These are phyloP conservation scores for Tylopilus sp. DNA, from an alignment of 768 basidiomycete species.

Conservation along the genomic window DNA sequence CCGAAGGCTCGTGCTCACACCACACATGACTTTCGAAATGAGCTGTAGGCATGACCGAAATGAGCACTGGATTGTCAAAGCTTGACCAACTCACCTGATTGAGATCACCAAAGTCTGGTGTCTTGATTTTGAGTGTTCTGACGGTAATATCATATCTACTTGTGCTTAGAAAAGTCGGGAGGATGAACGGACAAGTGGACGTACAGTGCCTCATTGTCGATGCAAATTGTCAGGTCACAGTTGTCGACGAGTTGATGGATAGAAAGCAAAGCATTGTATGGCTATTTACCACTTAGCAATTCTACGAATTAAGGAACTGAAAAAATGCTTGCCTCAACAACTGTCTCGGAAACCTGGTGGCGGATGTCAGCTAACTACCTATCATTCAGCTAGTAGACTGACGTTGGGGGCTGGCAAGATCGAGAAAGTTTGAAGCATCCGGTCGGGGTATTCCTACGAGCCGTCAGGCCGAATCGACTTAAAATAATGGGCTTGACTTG, in stretches of 20 bases:
- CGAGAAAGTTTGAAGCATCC: conserved; percentile 51
- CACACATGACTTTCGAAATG: conserved; percentile 90
- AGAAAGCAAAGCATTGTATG: conserved; percentile 83
- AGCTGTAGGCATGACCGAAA: conserved; percentile 38
- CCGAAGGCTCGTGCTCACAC: conserved; percentile 86
- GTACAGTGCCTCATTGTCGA: conserved; percentile 85
- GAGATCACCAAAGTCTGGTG: conserved; percentile 61
- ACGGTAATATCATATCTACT: conserved; percentile 69
- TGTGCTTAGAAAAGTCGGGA: background rate
- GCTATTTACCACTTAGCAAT: conserved; percentile 36
- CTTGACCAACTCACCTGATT: conserved; percentile 50
- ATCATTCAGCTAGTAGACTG: conserved; percentile 7
- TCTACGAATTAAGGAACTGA: background rate
- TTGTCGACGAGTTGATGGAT: conserved; percentile 88
- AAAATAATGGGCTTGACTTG: conserved; percentile 24
- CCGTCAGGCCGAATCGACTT: background rate
- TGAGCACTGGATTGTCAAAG: background rate
- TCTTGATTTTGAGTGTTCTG: conserved; percentile 60
- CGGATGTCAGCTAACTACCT: conserved; percentile 10
- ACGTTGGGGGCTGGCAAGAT: conserved; percentile 57
- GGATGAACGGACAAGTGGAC: conserved; percentile 16
- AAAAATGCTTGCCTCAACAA: conserved; percentile 46
- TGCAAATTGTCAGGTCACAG: conserved; percentile 77
- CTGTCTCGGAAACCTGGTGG: conserved; percentile 42
- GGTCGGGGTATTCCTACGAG: conserved; percentile 53